Evolutionary conservation across 2,329 filamentous ascomycete genomes (phyloP).

Genomic region (Cytospora leucostoma): DNA sequence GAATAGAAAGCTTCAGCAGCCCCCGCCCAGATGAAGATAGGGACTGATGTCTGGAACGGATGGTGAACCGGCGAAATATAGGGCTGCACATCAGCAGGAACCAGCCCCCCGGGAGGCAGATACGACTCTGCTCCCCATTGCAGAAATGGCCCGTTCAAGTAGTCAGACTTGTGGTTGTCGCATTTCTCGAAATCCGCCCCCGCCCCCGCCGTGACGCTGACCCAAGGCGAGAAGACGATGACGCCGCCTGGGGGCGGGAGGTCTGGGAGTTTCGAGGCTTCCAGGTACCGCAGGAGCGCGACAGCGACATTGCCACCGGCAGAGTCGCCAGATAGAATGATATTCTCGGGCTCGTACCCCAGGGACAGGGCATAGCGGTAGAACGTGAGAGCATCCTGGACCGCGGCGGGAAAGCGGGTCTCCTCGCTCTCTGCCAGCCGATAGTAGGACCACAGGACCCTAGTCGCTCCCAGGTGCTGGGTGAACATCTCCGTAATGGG

Average conservation of each 20-base stretch:
- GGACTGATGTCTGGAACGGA: neutral
- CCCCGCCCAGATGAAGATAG: neutral
- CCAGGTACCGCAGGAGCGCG: neutral
- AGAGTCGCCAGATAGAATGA: neutral
- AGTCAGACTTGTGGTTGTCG: neutral
- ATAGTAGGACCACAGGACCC: neutral
- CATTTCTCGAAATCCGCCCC: neutral
- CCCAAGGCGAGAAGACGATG: conserved; percentile 6
- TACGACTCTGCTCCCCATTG: conserved; percentile 1
- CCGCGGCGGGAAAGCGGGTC: neutral
- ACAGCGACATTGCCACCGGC: neutral
- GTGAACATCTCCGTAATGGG: neutral
- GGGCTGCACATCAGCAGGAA: neutral
- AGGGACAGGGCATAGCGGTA: neutral
- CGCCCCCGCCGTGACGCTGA: neutral
- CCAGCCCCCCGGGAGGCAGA: neutral
- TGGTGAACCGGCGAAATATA: conserved; percentile 1
- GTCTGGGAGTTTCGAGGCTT: neutral
- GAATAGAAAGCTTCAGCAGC: neutral
- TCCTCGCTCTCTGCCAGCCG: conserved; percentile 4
- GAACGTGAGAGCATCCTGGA: conserved; percentile 4
- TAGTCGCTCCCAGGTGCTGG: neutral
- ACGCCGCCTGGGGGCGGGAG: neutral
- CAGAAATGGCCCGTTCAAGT: neutral
- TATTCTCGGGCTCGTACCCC: neutral